Conservation (phyloP, 306 rosid genomes). For the Pyrus communis region DNA sequence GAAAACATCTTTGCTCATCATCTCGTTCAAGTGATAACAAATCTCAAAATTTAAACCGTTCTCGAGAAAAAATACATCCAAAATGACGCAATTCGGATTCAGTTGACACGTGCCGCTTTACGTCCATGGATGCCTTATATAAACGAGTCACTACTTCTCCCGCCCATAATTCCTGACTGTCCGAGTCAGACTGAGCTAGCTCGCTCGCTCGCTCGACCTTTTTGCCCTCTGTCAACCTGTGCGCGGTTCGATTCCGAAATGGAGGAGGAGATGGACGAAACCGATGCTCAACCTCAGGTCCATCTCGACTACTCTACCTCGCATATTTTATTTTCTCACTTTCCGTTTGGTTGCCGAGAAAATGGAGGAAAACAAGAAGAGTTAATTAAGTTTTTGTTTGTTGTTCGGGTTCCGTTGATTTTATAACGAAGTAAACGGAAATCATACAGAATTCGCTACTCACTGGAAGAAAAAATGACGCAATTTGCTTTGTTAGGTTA, state of each 20-base stretch:
- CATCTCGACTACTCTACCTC: background rate
- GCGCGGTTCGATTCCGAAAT: conserved; percentile 24
- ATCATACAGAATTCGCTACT: background rate
- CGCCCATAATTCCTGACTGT: background rate
- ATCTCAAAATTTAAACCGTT: too few relatives aligned
- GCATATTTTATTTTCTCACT: conserved; percentile 2
- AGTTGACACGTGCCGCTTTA: background rate
- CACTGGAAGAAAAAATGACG: background rate
- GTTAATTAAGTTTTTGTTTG: background rate
- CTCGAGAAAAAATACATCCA: too few relatives aligned
- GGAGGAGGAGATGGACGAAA: conserved; percentile 93
- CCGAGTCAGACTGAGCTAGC: background rate
- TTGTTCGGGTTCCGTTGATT: background rate
- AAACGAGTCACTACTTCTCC: background rate
- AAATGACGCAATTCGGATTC: too few relatives aligned
- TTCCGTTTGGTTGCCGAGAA: conserved; percentile 21
- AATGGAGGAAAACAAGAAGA: background rate
- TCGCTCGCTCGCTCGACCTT: background rate
- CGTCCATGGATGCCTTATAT: background rate
- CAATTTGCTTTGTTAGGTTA: background rate
- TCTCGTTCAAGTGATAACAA: too few relatives aligned
- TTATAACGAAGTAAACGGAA: background rate
- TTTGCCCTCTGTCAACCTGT: background rate
- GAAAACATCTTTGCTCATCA: too few relatives aligned
- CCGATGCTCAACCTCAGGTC: conserved; percentile 82